Conservation (phyloP, 2,329 filamentous ascomycete genomes). For the Penicillium sp. region DNA sequence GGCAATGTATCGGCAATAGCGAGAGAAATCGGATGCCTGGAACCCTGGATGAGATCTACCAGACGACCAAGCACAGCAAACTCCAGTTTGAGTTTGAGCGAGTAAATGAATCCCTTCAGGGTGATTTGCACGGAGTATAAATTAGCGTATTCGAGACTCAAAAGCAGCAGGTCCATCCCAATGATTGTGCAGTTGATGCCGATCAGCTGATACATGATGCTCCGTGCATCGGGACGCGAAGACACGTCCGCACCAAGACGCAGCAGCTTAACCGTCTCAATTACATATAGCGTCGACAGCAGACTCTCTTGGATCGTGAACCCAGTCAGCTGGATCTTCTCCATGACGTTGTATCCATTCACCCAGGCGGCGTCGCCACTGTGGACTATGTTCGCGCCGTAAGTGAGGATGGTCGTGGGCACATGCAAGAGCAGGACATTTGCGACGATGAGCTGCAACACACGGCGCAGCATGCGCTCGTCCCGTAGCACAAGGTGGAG, state of each 20-base stretch:
- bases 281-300: slow-evolving; percentile 53
- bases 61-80: slow-evolving; percentile 53
- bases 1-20: slow-evolving; percentile 26
- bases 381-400: slow-evolving; percentile 37
- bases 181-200: slow-evolving; percentile 49
- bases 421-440: slow-evolving; percentile 55
- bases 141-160: slow-evolving; percentile 43
- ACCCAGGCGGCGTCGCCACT: slow-evolving; percentile 29
- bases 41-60: slow-evolving; percentile 39
- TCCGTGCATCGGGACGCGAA: slow-evolving; percentile 26
- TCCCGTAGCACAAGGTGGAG: slow-evolving; percentile 59
- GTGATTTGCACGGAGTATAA: slow-evolving; percentile 43
- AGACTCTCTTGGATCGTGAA: slow-evolving; percentile 49
- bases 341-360: slow-evolving; percentile 45
- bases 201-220: slow-evolving; percentile 46
- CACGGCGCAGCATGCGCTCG: slow-evolving; percentile 47
- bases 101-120: slow-evolving; percentile 42
- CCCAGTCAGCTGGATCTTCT: slow-evolving; percentile 46
- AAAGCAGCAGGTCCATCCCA: slow-evolving; percentile 44
- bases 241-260: slow-evolving; percentile 29
- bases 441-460: slow-evolving; percentile 58
- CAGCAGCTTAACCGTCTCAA: slow-evolving; percentile 52
- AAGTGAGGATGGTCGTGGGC: slow-evolving; percentile 55
- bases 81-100: slow-evolving; percentile 52
- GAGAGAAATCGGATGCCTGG: slow-evolving; percentile 21